These are phyloP conservation scores for Pseudogymnoascus pannorum DNA, from an alignment of 2,329 filamentous ascomycete species.

Conservation along the genomic window DNA sequence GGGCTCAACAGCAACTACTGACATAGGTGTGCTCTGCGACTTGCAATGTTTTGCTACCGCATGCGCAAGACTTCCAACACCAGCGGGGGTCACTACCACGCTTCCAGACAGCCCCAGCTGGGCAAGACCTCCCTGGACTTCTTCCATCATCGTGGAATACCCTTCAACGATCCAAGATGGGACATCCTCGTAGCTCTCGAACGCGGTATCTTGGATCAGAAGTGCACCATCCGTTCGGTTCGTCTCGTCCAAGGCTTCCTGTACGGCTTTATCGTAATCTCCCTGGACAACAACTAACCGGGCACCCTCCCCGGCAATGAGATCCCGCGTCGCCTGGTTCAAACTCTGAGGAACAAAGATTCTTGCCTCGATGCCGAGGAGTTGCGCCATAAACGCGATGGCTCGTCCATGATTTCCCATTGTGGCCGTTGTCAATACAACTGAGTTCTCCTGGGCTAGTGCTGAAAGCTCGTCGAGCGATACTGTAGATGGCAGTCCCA, in stretches of 20 bases:
- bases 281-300: constrained; percentile 46
- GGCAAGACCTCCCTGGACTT: constrained; percentile 54
- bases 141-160: constrained; percentile 62
- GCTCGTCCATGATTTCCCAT: constrained; percentile 75
- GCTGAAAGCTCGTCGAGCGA: constrained; percentile 36
- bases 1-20: constrained; percentile 60
- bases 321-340: constrained; percentile 42
- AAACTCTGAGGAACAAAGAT: constrained; percentile 60
- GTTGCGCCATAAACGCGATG: constrained; percentile 58
- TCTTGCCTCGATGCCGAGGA: constrained; percentile 46
- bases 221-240: constrained; percentile 32
- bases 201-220: constrained; percentile 61
- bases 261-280: constrained; percentile 49
- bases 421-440: constrained; percentile 55
- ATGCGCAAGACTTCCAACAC: constrained; percentile 65
- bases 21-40: constrained; percentile 26
- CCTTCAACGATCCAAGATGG: constrained; percentile 72
- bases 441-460: constrained; percentile 22
- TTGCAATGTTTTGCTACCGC: constrained; percentile 62
- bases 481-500: constrained; percentile 34
- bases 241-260: background rate
- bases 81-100: constrained; percentile 56
- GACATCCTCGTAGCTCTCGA: constrained; percentile 57
- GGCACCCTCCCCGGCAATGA: constrained; percentile 57
- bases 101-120: constrained; percentile 38